Base-by-base conservation (phyloP, 176 grass and related monocot genomes). In the Areca catechu region DNA sequence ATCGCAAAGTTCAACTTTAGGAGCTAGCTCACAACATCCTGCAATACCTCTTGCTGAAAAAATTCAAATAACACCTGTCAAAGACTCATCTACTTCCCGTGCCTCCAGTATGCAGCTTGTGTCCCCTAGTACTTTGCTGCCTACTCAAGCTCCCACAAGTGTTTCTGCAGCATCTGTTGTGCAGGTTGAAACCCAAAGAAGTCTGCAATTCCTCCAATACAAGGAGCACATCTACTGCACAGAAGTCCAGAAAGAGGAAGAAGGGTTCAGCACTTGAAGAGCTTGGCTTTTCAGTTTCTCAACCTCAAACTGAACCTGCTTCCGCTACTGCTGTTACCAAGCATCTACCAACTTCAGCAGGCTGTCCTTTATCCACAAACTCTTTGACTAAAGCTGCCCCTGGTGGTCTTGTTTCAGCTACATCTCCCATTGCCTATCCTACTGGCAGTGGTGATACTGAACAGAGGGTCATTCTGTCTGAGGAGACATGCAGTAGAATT, bases 231-330 rank as follows among this genome's bases (percentile, higher is more conserved):
- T 20, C 75, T 68, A 22, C 58, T 68, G 65, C 84, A 57, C 78
- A 82, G 59, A 92, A 93, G 68, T 56, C 94, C 62, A 93, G 94
- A 67, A 98, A 98, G 86, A 83, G 94, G 68, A 98, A 93, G 71
- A 93, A 98, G 79, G 78, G 57, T 75, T 79, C 84, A 79, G 56
- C 53, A 70, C 68, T 70, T 30, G 63, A 73, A 43, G 87, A 78
- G 63, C 76, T 63, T 47, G 68, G 79, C 74, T 66, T 79, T 69
- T 65, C 51, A 70, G 61, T 62, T 48, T 57, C 71, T 65, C 74
- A 78, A 71, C 58, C 76, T 49, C 71, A 67, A 77, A 22, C 22
- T 27, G 84, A 86, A 66, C 50, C 76, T 48, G 30, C 53, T 50
- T 58, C 83, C 64, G 25, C 79, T 55, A 67, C 73, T 80, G 51